These are phyloP conservation scores for Pseudocercospora ulei DNA, from an alignment of 2,329 filamentous ascomycete genomes.

Conservation along the genomic window DNA sequence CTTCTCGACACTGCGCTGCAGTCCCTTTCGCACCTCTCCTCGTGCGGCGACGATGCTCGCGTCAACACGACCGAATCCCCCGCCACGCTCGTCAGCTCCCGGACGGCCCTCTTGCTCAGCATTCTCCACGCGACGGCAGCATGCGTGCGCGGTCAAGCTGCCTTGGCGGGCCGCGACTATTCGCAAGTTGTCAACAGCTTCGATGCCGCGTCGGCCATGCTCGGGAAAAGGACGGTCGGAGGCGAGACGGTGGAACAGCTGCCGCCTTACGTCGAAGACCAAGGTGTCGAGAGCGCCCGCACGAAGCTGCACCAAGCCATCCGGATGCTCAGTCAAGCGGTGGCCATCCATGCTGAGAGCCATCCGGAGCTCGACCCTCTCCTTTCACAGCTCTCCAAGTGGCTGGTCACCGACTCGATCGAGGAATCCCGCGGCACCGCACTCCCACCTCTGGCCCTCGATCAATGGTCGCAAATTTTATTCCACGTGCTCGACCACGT, in stretches of 20 bases:
- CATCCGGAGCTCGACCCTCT: slow-evolving; percentile 23
- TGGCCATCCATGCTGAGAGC: slow-evolving; percentile 3
- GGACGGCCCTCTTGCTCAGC: slow-evolving; percentile 8
- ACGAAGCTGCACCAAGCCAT: background rate
- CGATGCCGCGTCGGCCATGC: background rate
- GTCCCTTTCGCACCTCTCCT: slow-evolving; percentile 13
- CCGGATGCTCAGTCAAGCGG: background rate
- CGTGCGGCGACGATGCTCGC: slow-evolving; percentile 2
- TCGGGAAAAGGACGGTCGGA: background rate
- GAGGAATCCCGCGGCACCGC: background rate
- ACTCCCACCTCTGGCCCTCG: background rate
- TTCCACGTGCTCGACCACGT: background rate
- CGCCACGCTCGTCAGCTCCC: background rate
- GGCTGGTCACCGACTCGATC: slow-evolving; percentile 17
- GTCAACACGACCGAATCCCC: background rate
- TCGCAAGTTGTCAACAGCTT: slow-evolving; percentile 10
- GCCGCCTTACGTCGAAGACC: slow-evolving; percentile 9
- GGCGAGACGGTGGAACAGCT: too few relatives aligned
- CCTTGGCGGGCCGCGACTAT: slow-evolving; percentile 18
- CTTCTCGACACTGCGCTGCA: slow-evolving; percentile 10
- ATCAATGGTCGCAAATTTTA: slow-evolving; percentile 9
- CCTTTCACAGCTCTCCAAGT: slow-evolving; percentile 21
- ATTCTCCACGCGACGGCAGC: slow-evolving; percentile 11
- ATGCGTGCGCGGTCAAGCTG: slow-evolving; percentile 17
- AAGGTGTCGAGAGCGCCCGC: background rate